Evolutionary conservation across 768 basidiomycete genomes (phyloP), one percentile per base, ranked within the genome.

Genomic region (Termitomyces sp.): DNA sequence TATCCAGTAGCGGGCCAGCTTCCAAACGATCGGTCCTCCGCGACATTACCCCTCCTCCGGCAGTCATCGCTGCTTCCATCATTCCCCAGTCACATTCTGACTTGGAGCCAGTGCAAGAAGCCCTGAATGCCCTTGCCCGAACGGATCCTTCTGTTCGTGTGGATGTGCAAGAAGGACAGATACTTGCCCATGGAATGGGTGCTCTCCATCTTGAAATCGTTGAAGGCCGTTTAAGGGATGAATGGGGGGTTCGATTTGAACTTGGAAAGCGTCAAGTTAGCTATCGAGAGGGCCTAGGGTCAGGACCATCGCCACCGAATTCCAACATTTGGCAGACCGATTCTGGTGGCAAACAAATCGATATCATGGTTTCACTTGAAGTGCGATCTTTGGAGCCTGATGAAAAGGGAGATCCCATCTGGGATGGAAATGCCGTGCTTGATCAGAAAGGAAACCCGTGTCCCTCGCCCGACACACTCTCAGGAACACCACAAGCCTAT

Each of bases 101-200:
- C 65, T 72, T 91, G 10, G 79, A 82, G 53, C 84, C 87, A 18
- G 88, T 94, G 1, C 85, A 91, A 70, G 79, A 84, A 44, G 92
- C 92, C 9, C 72, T 94, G 18, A 73, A 79, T 25, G 73, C 88
- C 1, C 73, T 94, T 25, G 74, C 82, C 16, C 86, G 92, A n/a
- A 94, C 93, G 1, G 92, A 94, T 64, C 92, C 92, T n/a, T 93
- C 91, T 0, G 82, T 93, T 27, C 85, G 93, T 18, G 75, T 85
- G 29, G 92, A 93, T 51, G 72, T 75, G 3, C 85, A 89, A 52
- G 92, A 94, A 59, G 92, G 91, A 1, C 92, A 94, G 62, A 74
- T 91, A 32, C 77, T 94, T 29, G 78, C 91, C 1, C 89, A 94
- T 60, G 91, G 91, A 2, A 81, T 94, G 39, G 92, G 92, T 13